A percentile compares a stretch with the other conserved stretches of the same genome.
Conservation (phyloP, 768 basidiomycete species). For the Trametes cinnabarina region DNA sequence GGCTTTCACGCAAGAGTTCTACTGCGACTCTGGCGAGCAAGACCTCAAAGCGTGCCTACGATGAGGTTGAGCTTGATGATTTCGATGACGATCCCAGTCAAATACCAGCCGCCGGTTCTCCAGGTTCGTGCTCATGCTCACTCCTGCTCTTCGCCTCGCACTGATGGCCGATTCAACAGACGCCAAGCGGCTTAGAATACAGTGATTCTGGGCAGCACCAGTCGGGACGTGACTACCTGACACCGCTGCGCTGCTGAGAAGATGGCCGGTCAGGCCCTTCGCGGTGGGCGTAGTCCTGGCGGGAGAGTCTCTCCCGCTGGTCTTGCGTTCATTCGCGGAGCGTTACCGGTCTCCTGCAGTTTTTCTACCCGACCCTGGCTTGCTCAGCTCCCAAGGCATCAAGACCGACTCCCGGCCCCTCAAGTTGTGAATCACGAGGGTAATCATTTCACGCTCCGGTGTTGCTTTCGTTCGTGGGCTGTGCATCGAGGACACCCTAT, state of each 20-base stretch:
- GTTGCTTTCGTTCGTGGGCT: not conserved
- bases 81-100: constrained; percentile 12
- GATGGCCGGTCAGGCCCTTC: constrained; percentile 9
- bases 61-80: constrained; percentile 19
- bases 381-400: not conserved
- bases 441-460: not conserved
- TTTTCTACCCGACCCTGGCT: not conserved
- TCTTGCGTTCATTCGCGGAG: not conserved
- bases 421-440: not conserved
- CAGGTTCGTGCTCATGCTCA: constrained; percentile 1
- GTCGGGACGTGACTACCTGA: not conserved
- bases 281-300: not conserved
- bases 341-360: not conserved
- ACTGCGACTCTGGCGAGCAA: constrained; percentile 13
- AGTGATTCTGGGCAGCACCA: not conserved
- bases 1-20: constrained; percentile 17
- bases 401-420: not conserved
- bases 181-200: constrained; percentile 11
- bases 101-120: constrained; percentile 2
- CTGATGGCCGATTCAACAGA: not conserved
- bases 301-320: not conserved
- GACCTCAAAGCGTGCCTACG: constrained; percentile 20
- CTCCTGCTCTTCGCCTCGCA: no score
- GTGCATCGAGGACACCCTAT: not conserved
- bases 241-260: not conserved